Base-by-base conservation (phyloP, 805 yeast genomes). In the Priceomyces fermenticarens region DNA sequence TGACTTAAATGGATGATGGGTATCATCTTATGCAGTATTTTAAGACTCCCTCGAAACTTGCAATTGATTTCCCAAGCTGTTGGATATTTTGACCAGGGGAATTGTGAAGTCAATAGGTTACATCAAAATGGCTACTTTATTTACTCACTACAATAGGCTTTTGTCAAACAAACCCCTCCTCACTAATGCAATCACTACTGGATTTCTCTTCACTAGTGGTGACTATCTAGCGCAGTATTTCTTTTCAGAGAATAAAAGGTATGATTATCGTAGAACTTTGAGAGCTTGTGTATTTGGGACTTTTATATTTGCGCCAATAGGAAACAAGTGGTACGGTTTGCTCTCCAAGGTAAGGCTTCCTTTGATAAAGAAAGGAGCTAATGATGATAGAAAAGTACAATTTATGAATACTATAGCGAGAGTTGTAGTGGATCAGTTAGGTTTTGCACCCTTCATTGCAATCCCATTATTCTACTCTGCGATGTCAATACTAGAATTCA, bases 261-360 rank as follows among this genome's bases (percentile, higher is more conserved):
- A 67, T 55, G 88, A 87, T 50, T 63, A 50, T 34, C 45, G 49
- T 2, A 63, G 95, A 43, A 82, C 90, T 0, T 43, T 69, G 1
- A 66, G 96, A 42, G 85, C 91, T 2, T 70, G 76, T 5, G 40
- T 75, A 2, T 89, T 85, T 54, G 97, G 96, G 0, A 79, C 87
- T 0, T 41, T 80, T 2, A 63, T 88, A 7, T 88, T 88, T 57
- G 82, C 91, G 0, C 88, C 91, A 25, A 66, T 88, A 33, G 95
- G 85, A 9, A 78, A 76, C 40, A 75, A 65, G 42, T 86, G 95
- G 87, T 87, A 83, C 60, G 73, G 70, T 40, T 49, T 77, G 7
- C 55, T 88, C 12, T 60, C 70, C 27, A 60, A 54, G 15, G 57
- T 81, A 2, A 56, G 62, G 26, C 58, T 73, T 37, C 78, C 78